phyloP scores from a whole-genome alignment of 352 stramenopile genomes.

The Phytophthora pinifolia region DNA sequence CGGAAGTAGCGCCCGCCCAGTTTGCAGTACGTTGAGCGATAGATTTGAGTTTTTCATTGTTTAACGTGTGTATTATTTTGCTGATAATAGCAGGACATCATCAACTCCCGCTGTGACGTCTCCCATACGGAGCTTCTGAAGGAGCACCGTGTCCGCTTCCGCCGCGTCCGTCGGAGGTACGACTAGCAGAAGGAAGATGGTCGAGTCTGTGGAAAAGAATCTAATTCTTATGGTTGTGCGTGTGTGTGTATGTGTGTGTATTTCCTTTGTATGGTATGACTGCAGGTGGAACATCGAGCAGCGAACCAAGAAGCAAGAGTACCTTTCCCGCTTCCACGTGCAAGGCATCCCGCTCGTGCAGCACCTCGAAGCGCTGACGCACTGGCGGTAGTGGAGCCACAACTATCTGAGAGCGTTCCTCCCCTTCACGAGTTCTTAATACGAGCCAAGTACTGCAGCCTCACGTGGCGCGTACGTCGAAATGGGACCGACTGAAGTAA shows the following conservation, averaged over 20 bases:
- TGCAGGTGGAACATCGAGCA: constrained; percentile 56
- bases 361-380: constrained; percentile 49
- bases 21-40: constrained; percentile 9
- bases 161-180: constrained; percentile 53
- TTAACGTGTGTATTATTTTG: constrained; percentile 1
- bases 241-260: constrained; percentile 4
- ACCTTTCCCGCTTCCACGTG: constrained; percentile 57
- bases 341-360: constrained; percentile 68
- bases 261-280: background rate
- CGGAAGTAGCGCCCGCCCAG: background rate
- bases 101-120: constrained; percentile 67
- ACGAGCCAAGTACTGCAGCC: no score
- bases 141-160: constrained; percentile 66
- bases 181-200: background rate
- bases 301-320: constrained; percentile 50
- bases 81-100: constrained; percentile 44
- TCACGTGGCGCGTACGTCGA: no score
- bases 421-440: no score
- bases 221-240: background rate
- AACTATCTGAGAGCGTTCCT: background rate
- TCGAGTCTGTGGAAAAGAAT: background rate
- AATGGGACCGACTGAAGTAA: no score
- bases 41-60: background rate
- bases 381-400: constrained; percentile 31
- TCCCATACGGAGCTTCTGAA: constrained; percentile 61